Evolutionary conservation across 2,329 filamentous ascomycete genomes (phyloP).

Genomic region (Thermothelomyces thermophilus): DNA sequence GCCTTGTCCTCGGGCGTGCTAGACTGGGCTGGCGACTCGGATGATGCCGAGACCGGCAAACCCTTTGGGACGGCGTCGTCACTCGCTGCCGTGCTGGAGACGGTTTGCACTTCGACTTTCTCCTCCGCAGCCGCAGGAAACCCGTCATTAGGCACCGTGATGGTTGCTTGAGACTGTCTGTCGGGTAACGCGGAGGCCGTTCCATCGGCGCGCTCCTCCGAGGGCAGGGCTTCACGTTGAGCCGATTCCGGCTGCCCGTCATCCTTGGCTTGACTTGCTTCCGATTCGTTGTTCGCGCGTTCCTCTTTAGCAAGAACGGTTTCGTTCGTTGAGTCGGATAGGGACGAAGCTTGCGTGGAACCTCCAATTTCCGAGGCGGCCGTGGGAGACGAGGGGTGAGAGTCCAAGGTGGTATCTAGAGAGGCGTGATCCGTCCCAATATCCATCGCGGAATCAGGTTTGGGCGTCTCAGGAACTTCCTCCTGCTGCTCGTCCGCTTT

Average conservation of each 20-base stretch:
- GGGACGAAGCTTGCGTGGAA: conserved; percentile 57
- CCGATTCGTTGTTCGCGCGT: conserved; percentile 1
- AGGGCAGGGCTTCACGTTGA: background rate
- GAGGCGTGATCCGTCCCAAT: conserved; percentile 41
- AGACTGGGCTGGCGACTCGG: background rate
- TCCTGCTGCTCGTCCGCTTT: conserved; percentile 26
- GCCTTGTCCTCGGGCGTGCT: background rate
- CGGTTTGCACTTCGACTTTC: conserved; percentile 11
- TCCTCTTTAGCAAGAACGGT: conserved; percentile 43
- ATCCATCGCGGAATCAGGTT: conserved; percentile 52
- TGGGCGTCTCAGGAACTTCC: conserved; percentile 35
- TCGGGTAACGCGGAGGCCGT: background rate
- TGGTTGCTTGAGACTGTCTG: conserved; percentile 8
- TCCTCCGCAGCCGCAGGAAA: conserved; percentile 6
- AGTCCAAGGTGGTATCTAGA: conserved; percentile 47
- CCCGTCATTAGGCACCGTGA: conserved; percentile 6
- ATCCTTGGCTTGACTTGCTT: background rate
- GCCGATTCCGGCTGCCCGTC: background rate
- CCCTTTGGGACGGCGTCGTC: background rate
- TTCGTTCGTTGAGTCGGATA: conserved; percentile 58
- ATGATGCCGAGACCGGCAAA: background rate
- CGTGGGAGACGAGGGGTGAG: conserved; percentile 50
- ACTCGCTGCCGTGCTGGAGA: background rate
- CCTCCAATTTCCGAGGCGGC: conserved; percentile 49
- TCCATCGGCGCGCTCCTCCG: background rate